A percentile compares a stretch with the other conserved stretches of the same genome.
These are phyloP conservation scores for Irpex sp. DNA, from an alignment of 1,284 basidiomycete genomes.

Conservation along the genomic window DNA sequence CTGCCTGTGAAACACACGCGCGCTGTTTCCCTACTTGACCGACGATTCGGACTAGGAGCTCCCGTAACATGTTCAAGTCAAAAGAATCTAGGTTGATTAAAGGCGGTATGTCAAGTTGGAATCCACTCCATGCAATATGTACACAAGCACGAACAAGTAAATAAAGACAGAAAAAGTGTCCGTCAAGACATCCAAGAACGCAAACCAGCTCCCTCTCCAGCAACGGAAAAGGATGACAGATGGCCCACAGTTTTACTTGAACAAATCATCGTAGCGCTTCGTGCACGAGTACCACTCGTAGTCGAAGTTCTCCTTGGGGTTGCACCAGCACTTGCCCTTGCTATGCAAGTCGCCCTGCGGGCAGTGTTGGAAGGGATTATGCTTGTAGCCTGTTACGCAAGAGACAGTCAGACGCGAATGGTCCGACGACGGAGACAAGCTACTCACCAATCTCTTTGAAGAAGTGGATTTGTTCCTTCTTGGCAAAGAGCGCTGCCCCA, in stretches of 20 bases:
- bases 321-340: conserved; percentile 41
- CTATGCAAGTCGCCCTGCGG: conserved; percentile 39
- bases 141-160: not conserved
- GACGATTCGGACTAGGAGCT: too few relatives aligned
- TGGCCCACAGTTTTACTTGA: conserved; percentile 22
- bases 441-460: conserved; percentile 44
- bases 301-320: conserved; percentile 44
- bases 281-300: conserved; percentile 79
- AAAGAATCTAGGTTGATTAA: not conserved
- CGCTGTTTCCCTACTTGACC: too few relatives aligned
- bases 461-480: conserved; percentile 59
- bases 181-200: not conserved
- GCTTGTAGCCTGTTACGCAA: conserved; percentile 31
- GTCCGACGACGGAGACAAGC: not conserved
- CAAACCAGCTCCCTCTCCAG: not conserved
- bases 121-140: not conserved
- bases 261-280: conserved; percentile 62
- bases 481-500: conserved; percentile 56
- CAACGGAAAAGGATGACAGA: not conserved
- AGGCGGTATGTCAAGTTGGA: not conserved
- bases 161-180: not conserved
- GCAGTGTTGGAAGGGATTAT: conserved; percentile 50
- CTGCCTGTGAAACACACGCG: not conserved
- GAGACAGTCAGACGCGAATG: not conserved
- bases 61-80: too few relatives aligned